Evolutionary conservation across 1,284 basidiomycete genomes (phyloP).

Genomic region (Irpex sp.): DNA sequence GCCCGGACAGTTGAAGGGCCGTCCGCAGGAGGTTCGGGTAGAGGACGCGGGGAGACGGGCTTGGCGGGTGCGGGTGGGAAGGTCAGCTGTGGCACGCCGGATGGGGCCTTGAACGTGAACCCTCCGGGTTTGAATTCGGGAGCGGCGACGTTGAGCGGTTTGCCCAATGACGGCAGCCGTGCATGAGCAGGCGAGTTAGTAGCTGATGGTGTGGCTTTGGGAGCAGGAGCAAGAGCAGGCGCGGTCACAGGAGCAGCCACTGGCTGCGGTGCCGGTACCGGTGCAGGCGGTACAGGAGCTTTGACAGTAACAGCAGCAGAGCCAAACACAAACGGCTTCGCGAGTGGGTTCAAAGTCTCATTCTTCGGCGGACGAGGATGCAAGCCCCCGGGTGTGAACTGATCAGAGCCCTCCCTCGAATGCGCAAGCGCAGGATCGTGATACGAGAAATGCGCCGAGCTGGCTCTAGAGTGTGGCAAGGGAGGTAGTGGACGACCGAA

Average conservation of each 20-base stretch:
- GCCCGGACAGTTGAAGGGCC: slow-evolving; percentile 29
- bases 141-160: slow-evolving; percentile 30
- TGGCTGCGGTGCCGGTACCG: slow-evolving; percentile 24
- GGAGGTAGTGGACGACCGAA: slow-evolving; percentile 50
- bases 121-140: slow-evolving; percentile 73
- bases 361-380: slow-evolving; percentile 23
- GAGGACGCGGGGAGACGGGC: slow-evolving; percentile 21
- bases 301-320: slow-evolving; percentile 9
- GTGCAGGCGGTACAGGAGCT: slow-evolving; percentile 25
- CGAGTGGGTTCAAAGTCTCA: slow-evolving; percentile 65
- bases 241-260: slow-evolving; percentile 14
- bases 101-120: slow-evolving; percentile 72
- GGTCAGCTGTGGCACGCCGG: slow-evolving; percentile 57
- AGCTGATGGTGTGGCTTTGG: neutral
- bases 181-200: slow-evolving; percentile 34
- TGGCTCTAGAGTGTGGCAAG: slow-evolving; percentile 59
- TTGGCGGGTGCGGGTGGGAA: slow-evolving; percentile 34
- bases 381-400: slow-evolving; percentile 20
- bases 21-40: slow-evolving; percentile 32
- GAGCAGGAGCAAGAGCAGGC: slow-evolving; percentile 17
- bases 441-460: slow-evolving; percentile 55
- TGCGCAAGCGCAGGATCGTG: slow-evolving; percentile 64
- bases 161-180: slow-evolving; percentile 32
- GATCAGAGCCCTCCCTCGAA: slow-evolving; percentile 50
- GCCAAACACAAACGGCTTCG: slow-evolving; percentile 80